These are phyloP conservation scores for Lichtheimia ramosa DNA, from an alignment of 371 early-diverging fungal genomes.

Conservation along the genomic window DNA sequence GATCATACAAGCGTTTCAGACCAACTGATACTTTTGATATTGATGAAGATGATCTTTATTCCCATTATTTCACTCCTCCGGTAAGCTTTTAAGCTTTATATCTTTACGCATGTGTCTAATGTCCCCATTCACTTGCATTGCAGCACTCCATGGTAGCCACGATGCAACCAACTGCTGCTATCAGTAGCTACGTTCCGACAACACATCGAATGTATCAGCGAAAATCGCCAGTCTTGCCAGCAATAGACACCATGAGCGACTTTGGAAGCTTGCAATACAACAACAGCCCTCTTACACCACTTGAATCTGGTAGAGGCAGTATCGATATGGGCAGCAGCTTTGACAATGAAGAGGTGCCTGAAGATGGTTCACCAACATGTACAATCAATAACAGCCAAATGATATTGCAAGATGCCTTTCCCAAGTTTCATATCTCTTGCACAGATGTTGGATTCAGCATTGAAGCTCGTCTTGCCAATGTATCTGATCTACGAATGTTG, in stretches of 20 bases:
- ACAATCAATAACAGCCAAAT: background rate
- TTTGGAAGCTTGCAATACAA: background rate
- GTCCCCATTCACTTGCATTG: background rate
- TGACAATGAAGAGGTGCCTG: background rate
- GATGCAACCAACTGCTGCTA: background rate
- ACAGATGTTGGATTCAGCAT: constrained; percentile 28
- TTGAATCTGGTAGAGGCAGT: background rate
- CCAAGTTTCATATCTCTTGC: constrained; percentile 25
- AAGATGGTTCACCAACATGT: background rate
- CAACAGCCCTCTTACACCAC: background rate
- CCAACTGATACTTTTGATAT: background rate
- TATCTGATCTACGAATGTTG: constrained; percentile 24
- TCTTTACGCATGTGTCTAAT: too few species aligned
- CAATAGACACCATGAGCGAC: too few species aligned
- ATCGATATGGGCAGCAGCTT: constrained; percentile 3
- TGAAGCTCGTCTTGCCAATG: constrained; percentile 26
- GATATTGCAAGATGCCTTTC: background rate
- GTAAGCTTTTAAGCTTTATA: background rate
- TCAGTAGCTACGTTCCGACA: background rate
- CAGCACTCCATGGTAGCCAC: constrained; percentile 5
- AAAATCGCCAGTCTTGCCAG: too few species aligned
- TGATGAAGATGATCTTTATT: background rate
- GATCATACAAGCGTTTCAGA: constrained; percentile 17
- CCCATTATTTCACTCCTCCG: constrained; percentile 6
- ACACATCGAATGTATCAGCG: background rate